Evolutionary conservation across 1,139 yeast genomes (phyloP).

Genomic region (Hemisphaericaspora subhashii): DNA sequence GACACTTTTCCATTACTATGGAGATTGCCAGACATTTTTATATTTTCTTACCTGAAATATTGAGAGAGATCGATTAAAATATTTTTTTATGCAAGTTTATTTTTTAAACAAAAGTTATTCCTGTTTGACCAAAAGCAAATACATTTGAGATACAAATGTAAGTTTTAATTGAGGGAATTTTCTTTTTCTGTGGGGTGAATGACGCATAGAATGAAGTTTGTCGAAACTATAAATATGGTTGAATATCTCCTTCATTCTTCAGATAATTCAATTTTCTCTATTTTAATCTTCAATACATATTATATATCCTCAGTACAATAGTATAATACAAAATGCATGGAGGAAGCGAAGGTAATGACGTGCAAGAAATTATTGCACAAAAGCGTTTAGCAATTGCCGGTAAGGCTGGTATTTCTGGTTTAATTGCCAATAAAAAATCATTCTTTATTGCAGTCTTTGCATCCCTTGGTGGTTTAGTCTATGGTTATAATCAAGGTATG

Average conservation of each 20-base stretch:
- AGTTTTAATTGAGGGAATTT: constrained; percentile 1
- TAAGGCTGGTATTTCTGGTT: constrained; percentile 10
- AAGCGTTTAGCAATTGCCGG: constrained; percentile 10
- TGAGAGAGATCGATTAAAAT: too few species aligned
- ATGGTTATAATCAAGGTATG: constrained; percentile 79
- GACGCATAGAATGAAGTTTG: neutral
- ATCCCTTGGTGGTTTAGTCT: constrained; percentile 30
- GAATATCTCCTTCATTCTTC: neutral
- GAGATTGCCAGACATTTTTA: neutral
- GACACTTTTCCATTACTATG: constrained; percentile 4
- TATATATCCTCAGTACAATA: too few species aligned
- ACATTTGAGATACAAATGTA: neutral
- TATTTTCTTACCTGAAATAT: too few species aligned
- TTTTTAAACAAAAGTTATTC: neutral
- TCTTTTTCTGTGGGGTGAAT: constrained; percentile 4
- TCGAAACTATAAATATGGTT: constrained; percentile 1
- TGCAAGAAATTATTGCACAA: constrained; percentile 12
- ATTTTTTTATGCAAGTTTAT: constrained; percentile 1
- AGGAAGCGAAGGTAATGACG: constrained; percentile 10
- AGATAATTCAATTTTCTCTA: neutral
- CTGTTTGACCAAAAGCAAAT: neutral
- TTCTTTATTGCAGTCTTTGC: constrained; percentile 20
- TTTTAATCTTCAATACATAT: neutral
- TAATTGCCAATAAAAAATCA: constrained; percentile 8
- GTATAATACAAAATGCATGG: constrained; percentile 9